A percentile compares a stretch with the other conserved stretches of the same genome.
Evolutionary conservation across 345 rosid genomes (phyloP).

Genomic region (Limnanthes douglasii): DNA sequence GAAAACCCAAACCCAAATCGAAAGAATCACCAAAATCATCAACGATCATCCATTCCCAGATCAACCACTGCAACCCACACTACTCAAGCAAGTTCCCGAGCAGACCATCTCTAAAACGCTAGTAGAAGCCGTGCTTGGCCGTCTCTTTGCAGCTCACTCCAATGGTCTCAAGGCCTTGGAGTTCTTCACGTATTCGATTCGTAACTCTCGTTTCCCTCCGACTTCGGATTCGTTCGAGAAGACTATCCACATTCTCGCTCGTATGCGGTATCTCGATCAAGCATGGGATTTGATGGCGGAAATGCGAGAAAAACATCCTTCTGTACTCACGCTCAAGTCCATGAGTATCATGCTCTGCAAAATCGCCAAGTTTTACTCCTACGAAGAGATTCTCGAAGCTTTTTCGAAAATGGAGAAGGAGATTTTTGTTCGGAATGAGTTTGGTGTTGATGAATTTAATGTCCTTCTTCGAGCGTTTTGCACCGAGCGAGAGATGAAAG

Average conservation of each 20-base stretch:
- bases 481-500: conserved; percentile 58
- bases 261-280: conserved; percentile 78
- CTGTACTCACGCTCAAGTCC: conserved; percentile 43
- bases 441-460: conserved; percentile 64
- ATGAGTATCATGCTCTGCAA: conserved; percentile 71
- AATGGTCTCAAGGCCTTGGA: conserved; percentile 87
- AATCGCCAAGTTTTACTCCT: conserved; percentile 49
- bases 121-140: conserved; percentile 63
- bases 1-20: conserved; percentile 19
- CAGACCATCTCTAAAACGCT: conserved; percentile 18
- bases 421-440: conserved; percentile 31
- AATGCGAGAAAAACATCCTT: conserved; percentile 21
- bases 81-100: conserved; percentile 23
- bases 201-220: conserved; percentile 21
- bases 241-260: conserved; percentile 61
- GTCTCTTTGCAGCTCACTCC: conserved; percentile 73
- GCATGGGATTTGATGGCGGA: conserved; percentile 76
- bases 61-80: conserved; percentile 34
- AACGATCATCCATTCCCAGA: conserved; percentile 68
- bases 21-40: conserved; percentile 38
- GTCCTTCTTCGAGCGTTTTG: conserved; percentile 66
- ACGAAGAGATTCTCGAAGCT: conserved; percentile 56
- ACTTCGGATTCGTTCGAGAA: conserved; percentile 60
- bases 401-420: conserved; percentile 49
- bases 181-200: conserved; percentile 40